Base-by-base conservation (phyloP, 257 asterid species). In the Buddleja alternifolia region DNA sequence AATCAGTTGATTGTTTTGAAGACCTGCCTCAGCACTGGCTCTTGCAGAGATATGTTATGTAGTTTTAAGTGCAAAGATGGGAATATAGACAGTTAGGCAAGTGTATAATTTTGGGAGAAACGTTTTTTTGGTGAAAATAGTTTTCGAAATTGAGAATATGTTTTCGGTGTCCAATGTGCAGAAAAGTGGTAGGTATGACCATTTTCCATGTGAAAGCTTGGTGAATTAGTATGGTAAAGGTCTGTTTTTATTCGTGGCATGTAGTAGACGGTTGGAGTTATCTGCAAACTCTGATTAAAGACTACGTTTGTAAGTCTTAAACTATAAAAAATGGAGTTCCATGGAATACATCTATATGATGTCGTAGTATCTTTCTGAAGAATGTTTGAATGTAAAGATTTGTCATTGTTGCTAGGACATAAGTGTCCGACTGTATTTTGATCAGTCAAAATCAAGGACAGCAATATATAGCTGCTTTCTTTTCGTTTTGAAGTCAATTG, bases 301-400 rank as follows among this genome's bases (percentile, higher is more conserved):
- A 11, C 1, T 36, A 39, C 10, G 32, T 16, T 23, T 6, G 21
- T n/a, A n/a, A 17, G 40, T 36, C 23, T 16, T n/a, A 29, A 29
- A 29, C 34, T 29, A 5, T 29, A 29, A 29, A 1, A 29, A 29
- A 29, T 29, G 34, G 34, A 5, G 34, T 29, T 29, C 34, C 34
- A 29, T 5, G 34, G 34, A 1, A 1, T 29, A 29, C 34, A 29
- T 29, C 34, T 29, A 29, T n/a, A n/a, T n/a, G n/a, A n/a, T n/a
- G n/a, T n/a, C n/a, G n/a, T n/a, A n/a, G n/a, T n/a, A n/a, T 32
- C 4, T 57, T 12, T 69, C 12, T 15, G 42, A 69, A 20, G 60
- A 36, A 58, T 19, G n/a, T 58, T 20, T 44, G 73, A 37, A 57
- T 14, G 32, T 15, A 12, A 45, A 37, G 45, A 17, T 55, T 36